phyloP scores from a whole-genome alignment of 2,329 filamentous ascomycete genomes.

The Aspergillus flavus region DNA sequence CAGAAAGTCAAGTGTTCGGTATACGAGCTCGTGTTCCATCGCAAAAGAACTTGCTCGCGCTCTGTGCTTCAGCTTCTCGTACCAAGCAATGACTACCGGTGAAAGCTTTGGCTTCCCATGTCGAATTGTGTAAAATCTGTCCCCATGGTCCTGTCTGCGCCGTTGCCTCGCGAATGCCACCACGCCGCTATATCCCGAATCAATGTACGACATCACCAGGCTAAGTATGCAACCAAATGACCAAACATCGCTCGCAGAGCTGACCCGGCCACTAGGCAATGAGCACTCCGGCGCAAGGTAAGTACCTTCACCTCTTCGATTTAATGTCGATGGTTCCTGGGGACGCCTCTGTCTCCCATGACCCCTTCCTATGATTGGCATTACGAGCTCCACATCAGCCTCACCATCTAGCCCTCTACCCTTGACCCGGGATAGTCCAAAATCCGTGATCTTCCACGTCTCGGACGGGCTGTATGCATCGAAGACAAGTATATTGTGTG shows the following conservation, averaged over 20 bases:
- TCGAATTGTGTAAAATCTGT: constrained; percentile 22
- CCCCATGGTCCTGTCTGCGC: constrained; percentile 21
- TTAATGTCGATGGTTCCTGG: neutral
- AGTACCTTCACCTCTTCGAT: constrained; percentile 32
- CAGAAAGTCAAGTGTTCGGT: constrained; percentile 30
- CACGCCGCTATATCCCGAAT: constrained; percentile 33
- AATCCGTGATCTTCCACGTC: constrained; percentile 47
- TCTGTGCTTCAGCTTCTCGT: constrained; percentile 12
- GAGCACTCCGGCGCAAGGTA: constrained; percentile 43
- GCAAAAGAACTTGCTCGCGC: neutral
- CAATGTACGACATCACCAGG: constrained; percentile 42
- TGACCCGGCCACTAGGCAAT: constrained; percentile 30
- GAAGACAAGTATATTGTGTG: constrained; percentile 39
- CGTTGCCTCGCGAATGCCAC: constrained; percentile 22
- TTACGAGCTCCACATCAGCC: neutral
- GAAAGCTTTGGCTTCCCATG: constrained; percentile 12
- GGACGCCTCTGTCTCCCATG: constrained; percentile 17
- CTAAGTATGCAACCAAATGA: constrained; percentile 46
- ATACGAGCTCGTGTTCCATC: constrained; percentile 26
- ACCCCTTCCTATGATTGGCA: neutral
- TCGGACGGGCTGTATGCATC: constrained; percentile 12
- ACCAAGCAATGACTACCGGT: constrained; percentile 18
- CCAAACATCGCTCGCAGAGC: constrained; percentile 44
- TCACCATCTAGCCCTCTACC: constrained; percentile 25
- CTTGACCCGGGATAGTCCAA: constrained; percentile 46